Base-by-base conservation (phyloP, 768 basidiomycete genomes). In the Rhodotorula diobovata region DNA sequence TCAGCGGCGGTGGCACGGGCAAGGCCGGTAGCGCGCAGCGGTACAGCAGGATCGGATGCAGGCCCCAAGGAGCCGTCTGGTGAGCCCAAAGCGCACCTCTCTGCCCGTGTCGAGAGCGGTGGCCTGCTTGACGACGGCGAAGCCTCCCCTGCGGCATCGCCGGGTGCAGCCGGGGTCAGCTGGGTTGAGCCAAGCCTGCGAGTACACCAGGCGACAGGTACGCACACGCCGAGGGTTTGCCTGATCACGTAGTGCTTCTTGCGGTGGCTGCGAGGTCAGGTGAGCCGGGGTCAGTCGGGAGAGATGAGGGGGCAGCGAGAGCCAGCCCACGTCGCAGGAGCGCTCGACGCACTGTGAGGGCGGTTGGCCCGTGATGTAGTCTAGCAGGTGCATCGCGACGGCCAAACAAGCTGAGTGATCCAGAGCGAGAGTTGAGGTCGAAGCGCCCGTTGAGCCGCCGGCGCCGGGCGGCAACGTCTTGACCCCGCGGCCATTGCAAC, bases 91-190 rank as follows among this genome's bases (percentile, higher is more conserved):
- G 1, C 70, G 37, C 41, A 71, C 70, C 34, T 71, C 70, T 37
- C 63, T 34, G 7, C 66, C 66, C 20, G 50, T 59, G 21, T 67
- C 68, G 28, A 68, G 34, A 10, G 34, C 34, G 4, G 51, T 63
- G 23, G 73, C 73, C 37, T 21, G n/a, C 63, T 71, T 74, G 63
- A 74, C 73, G 28, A 64, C 66, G 12, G 69, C 73, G 35, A 67
- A 74, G 0, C 73, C 73, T 7, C 73, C 73, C 2, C 64, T 70
- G 63, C 37, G 35, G n/a, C n/a, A n/a, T 4, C 1, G 12, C 5
- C 23, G 12, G 15, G 0, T 41, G 23, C 8, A 1, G 18, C 28
- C 0, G 9, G 25, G 1, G 55, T 46, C 35, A 56, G 45, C 18
- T 21, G 0, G 9, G 32, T 18, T 25, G 41, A 4, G 21, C 30